A percentile compares a stretch with the other conserved stretches of the same genome.
Conservation (phyloP, 768 basidiomycete genomes). For the Tulasnella sp. region DNA sequence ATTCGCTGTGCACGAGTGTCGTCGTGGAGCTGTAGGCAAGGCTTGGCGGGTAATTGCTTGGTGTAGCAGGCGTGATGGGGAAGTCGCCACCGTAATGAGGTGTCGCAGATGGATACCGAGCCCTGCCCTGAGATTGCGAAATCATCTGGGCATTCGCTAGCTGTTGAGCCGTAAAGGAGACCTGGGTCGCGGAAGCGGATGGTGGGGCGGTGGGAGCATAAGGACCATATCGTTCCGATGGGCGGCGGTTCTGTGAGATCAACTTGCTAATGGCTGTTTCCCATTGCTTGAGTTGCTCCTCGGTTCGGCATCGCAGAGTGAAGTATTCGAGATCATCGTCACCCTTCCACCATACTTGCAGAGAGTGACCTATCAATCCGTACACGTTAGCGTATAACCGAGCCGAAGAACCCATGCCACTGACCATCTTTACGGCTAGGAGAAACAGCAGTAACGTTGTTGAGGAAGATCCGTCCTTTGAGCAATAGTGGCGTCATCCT, state of each 20-base stretch:
- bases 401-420: slow-evolving; percentile 9
- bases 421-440: slow-evolving; percentile 46
- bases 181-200: background rate
- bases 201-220: background rate
- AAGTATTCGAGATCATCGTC: slow-evolving; percentile 91
- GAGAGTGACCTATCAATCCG: slow-evolving; percentile 44
- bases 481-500: slow-evolving; percentile 72
- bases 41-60: background rate
- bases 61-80: slow-evolving; percentile 6
- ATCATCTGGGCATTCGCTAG: background rate
- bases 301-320: slow-evolving; percentile 80
- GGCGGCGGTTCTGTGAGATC: slow-evolving; percentile 41
- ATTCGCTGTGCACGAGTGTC: too few relatives aligned
- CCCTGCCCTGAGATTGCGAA: too few relatives aligned
- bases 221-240: background rate
- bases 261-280: slow-evolving; percentile 78
- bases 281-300: slow-evolving; percentile 91
- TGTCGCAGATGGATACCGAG: background rate
- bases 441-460: slow-evolving; percentile 80
- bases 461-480: slow-evolving; percentile 94
- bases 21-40: background rate
- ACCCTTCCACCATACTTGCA: slow-evolving; percentile 90
- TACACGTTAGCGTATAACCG: background rate
- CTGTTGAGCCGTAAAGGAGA: background rate
- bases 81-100: slow-evolving; percentile 6